These are phyloP conservation scores for Tetraselmis striata DNA, from an alignment of 139 green algal species.

Conservation along the genomic window DNA sequence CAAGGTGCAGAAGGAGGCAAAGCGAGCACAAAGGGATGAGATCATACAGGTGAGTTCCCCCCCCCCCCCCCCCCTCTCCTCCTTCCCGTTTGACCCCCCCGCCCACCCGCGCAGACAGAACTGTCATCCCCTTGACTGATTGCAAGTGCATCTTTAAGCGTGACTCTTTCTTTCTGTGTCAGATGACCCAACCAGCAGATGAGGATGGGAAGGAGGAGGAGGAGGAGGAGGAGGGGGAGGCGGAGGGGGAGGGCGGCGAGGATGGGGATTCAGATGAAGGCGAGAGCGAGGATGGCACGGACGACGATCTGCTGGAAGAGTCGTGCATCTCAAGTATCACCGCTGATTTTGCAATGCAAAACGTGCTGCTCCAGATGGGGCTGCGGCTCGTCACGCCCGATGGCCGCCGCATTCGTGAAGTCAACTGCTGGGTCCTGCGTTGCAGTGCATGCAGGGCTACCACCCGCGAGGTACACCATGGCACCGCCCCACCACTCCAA, in stretches of 20 bases:
- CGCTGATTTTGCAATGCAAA: conserved; percentile 96
- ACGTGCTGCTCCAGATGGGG: conserved; percentile 91
- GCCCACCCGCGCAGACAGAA: too few relatives aligned
- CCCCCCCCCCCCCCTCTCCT: too few relatives aligned
- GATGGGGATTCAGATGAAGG: not conserved
- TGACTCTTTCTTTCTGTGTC: too few relatives aligned
- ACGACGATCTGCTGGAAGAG: not conserved
- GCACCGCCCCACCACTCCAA: too few relatives aligned
- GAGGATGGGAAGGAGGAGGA: conserved; percentile 12
- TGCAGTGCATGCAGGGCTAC: conserved; percentile 68
- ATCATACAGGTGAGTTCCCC: conserved; percentile 22
- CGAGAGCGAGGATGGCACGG: not conserved
- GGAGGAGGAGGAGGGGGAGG: conserved; percentile 2
- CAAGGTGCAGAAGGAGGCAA: conserved; percentile 18
- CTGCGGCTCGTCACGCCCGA: conserved; percentile 67
- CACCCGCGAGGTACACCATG: conserved; percentile 21
- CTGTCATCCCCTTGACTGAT: too few relatives aligned
- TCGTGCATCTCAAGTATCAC: conserved; percentile 68
- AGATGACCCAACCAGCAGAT: too few relatives aligned
- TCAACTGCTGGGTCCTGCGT: conserved; percentile 71
- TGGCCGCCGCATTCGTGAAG: conserved; percentile 61
- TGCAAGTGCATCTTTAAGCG: too few relatives aligned
- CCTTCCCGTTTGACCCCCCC: too few relatives aligned
- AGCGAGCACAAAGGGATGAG: conserved; percentile 12
- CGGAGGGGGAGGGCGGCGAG: not conserved